Evolutionary conservation across 2,329 filamentous ascomycete species (phyloP), one percentile per base, ranked within the genome.

Genomic region (Herpomyces periplanetae): DNA sequence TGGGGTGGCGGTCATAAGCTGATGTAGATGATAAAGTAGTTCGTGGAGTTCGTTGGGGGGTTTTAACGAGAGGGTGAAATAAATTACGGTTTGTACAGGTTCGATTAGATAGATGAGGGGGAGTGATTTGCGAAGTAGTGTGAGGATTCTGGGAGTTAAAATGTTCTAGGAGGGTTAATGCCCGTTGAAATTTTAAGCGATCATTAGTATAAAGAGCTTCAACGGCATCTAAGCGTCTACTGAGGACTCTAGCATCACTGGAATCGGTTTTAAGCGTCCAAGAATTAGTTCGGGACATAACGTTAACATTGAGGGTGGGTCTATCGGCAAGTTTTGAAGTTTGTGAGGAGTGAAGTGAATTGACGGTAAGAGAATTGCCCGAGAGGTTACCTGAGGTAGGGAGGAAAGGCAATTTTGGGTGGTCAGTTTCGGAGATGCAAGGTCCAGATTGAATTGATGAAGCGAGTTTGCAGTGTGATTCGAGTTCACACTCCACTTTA

Each of bases 401-500:
- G n/a, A n/a, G n/a, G n/a, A n/a, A n/a, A n/a, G n/a, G n/a, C n/a
- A n/a, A 5, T 8, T 9, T 10, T 15, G 14, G 2, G 7, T 11
- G 7, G 16, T 13, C 10, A 10, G 13, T 10, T 20, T 15, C 8
- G 16, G 18, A 10, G 9, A 8, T 7, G 3, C 18, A 6, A 23
- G 6, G 15, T 20, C 23, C 13, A 16, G 10, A 8, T 18, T 15
- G 4, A 25, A 15, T 10, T 19, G 22, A 18, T 16, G 19, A 5
- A 32, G 17, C 22, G 5, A 24, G 3, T 5, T 10, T 23, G 3
- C n/a, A 21, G 21, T 13, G 21, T 13, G 17, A 20, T 17, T 22
- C 27, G 19, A 13, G 20, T 7, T 30, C 20, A 23, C 13, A 20
- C 23, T 11, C 27, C 22, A 19, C 13, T 7, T 24, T 21, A 16